Evolutionary conservation across 2,329 filamentous ascomycete species (phyloP).

Genomic region (Saccharata proteae): DNA sequence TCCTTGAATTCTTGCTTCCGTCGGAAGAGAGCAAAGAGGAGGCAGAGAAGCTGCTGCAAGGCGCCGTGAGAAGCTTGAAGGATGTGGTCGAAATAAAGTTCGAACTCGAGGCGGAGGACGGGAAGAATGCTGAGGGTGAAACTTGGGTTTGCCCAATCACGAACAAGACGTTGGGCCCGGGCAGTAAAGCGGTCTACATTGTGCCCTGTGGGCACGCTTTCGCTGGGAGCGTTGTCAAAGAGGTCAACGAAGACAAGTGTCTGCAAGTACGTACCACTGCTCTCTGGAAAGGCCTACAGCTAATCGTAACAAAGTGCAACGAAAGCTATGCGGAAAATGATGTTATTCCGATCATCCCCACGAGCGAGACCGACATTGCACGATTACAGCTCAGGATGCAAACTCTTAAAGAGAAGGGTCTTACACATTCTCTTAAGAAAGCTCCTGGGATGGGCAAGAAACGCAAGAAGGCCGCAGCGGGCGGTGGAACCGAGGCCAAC

Average conservation of each 20-base stretch:
- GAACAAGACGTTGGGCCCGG: constrained; percentile 69
- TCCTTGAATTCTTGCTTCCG: constrained; percentile 57
- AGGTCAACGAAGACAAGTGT: constrained; percentile 56
- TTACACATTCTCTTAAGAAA: constrained; percentile 86
- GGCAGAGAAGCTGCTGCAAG: constrained; percentile 43
- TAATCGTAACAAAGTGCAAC: constrained; percentile 48
- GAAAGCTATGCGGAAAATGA: constrained; percentile 61
- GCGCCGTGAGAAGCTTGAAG: constrained; percentile 62
- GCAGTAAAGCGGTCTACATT: constrained; percentile 71
- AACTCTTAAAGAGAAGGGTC: constrained; percentile 55
- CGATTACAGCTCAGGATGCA: constrained; percentile 54
- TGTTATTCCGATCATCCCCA: constrained; percentile 70
- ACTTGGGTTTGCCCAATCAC: constrained; percentile 75
- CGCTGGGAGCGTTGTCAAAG: constrained; percentile 71
- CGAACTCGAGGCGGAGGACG: constrained; percentile 38
- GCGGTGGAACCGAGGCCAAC: constrained; percentile 15
- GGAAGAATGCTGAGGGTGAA: constrained; percentile 16
- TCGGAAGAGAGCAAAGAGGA: constrained; percentile 40
- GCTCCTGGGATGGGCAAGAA: constrained; percentile 54
- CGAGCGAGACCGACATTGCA: constrained; percentile 56
- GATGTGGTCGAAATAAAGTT: constrained; percentile 85
- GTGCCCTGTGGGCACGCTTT: constrained; percentile 96
- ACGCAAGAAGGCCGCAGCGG: constrained; percentile 41
- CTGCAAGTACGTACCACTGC: constrained; percentile 30
- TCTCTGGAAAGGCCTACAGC: neutral